Base-by-base conservation (phyloP, 2,329 filamentous ascomycete genomes). In the Fusarium camptoceras region DNA sequence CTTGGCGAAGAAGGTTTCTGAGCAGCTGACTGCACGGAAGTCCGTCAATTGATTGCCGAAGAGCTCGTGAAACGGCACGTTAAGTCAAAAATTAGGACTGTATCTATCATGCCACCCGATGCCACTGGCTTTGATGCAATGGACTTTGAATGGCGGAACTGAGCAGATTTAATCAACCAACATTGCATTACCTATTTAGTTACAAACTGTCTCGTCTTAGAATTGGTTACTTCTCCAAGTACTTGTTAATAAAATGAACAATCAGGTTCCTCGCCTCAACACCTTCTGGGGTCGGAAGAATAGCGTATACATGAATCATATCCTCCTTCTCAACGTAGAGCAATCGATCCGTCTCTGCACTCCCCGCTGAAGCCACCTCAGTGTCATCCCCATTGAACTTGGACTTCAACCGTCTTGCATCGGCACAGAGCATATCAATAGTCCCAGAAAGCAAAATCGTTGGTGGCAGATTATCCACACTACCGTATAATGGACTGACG, bases 251-350 rank as follows among this genome's bases (percentile, higher is more conserved):
- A 31, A 61, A 61, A 12, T 22, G 2, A 16, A 10, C 8, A 18
- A 61, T 59, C 8, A 49, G 44, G 15, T 27, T 27, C 5, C 58
- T 43, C 4, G 31, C 58, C 15, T 59, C 55, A 4, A 43, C 55
- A 7, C 58, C 58, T 15, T 61, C 58, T 8, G 42, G 37, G 18
- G 47, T 43, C 4, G 58, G 58, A 2, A 61, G 34, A 8, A 59
- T 6, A 24, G 58, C 55, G 43, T 55, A 61, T 5, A 59, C 58
- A n/a, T 59, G 58, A 18, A 61, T 11, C 58, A 34, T 49, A 0
- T 25, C 55, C 31, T 50, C 55, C 22, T 34, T 59, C 43, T 61
- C 58, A 31, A 59, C 24, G 24, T 61, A 59, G 5, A 50, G 18
- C 16, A 61, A 47, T 8, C 34, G n/a, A 20, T 50, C n/a, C 2